phyloP scores from a whole-genome alignment of 148 eudicot species.

The Vaccinium myrtillus region DNA sequence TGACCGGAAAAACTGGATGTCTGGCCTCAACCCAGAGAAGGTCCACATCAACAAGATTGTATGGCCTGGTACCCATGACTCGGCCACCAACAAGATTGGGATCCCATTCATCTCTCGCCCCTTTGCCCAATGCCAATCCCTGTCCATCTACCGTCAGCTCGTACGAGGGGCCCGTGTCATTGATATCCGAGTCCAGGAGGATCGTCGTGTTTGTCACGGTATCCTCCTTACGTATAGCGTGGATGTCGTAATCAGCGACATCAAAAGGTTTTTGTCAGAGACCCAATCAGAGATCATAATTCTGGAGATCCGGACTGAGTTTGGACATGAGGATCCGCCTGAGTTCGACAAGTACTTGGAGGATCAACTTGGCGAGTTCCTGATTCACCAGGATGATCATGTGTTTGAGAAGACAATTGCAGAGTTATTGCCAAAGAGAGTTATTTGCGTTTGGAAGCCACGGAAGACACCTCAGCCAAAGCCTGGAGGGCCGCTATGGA shows the following conservation, averaged over 20 bases:
- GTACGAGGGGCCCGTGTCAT: slow-evolving; percentile 59
- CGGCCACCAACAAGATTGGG: slow-evolving; percentile 84
- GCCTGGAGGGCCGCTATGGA: slow-evolving; percentile 67
- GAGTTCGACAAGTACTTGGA: slow-evolving; percentile 69
- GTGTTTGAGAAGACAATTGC: slow-evolving; percentile 67
- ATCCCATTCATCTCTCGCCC: slow-evolving; percentile 70
- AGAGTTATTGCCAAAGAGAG: slow-evolving; percentile 68
- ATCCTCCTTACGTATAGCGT: slow-evolving; percentile 58
- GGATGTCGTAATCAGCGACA: slow-evolving; percentile 67
- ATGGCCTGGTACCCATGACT: slow-evolving; percentile 94
- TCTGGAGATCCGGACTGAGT: slow-evolving; percentile 87
- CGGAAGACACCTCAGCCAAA: slow-evolving; percentile 50
- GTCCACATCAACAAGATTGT: slow-evolving; percentile 62
- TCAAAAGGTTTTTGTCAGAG: slow-evolving; percentile 68
- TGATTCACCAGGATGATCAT: slow-evolving; percentile 75
- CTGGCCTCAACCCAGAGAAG: slow-evolving; percentile 50
- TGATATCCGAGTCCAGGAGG: slow-evolving; percentile 74
- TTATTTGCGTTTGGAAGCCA: slow-evolving; percentile 92
- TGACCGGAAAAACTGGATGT: slow-evolving; percentile 87
- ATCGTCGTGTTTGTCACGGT: slow-evolving; percentile 83
- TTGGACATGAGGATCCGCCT: slow-evolving; percentile 83
- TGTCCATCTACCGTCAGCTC: slow-evolving; percentile 82
- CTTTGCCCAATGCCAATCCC: slow-evolving; percentile 86
- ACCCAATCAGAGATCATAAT: slow-evolving; percentile 81
- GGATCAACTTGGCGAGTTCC: slow-evolving; percentile 62